Evolutionary conservation across 371 early-diverging fungal species (phyloP), one percentile per base, ranked within the genome.

Genomic region (Mucor indicus): DNA sequence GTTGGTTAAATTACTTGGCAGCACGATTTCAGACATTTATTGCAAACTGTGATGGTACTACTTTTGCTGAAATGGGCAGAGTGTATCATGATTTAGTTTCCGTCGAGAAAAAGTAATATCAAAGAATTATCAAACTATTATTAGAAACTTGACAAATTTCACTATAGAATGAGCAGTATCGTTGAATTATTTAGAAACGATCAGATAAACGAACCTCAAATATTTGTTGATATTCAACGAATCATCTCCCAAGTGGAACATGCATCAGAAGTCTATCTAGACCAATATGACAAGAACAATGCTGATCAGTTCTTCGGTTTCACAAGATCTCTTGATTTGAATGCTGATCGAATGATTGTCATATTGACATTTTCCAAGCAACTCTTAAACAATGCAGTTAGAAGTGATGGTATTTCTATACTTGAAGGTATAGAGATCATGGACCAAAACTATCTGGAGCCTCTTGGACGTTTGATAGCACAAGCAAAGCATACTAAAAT

Each of bases 111-210:
- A 74, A 79, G 67, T 68, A 38, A 31, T 25, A 53, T 54, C 1
- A 24, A 48, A 35, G 29, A 27, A 27, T 7, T 27, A 27, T 27
- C 5, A 27, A 11, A 27, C 29, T 27, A 11, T 11, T 7, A 27
- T 27, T 7, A 27, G 7, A 27, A 7, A 50, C 37, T 2, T 42
- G 3, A 13, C 17, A 20, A 10, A 19, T 2, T n/a, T 35, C 0
- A 3, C 23, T 17, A 12, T 37, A 75, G 82, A 40, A 62, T 89
- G 44, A 81, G 90, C 57, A 72, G 63, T 2, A 79, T 90, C 39
- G 74, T 92, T 2, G 88, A 87, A 19, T 62, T 81, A 10, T 48
- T 91, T 46, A 85, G 89, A 42, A 80, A 82, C 27, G 91, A 91
- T 50, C 86, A 89, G 38, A 54, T 86, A 45, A 77, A 79, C 12